phyloP scores from a whole-genome alignment of 2,329 filamentous ascomycete genomes.

The Alternaria ethzedia region DNA sequence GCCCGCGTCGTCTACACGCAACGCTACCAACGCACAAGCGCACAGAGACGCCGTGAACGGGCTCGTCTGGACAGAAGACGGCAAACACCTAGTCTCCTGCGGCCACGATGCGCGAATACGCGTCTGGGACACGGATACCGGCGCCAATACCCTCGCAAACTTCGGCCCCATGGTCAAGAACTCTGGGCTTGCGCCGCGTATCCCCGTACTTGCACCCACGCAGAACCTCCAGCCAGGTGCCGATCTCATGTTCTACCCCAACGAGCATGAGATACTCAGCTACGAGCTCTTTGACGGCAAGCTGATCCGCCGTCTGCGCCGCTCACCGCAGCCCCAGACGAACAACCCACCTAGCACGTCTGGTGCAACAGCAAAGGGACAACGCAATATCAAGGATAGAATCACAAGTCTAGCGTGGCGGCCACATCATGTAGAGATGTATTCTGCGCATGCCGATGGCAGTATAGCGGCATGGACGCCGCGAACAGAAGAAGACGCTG shows the following conservation, averaged over 20 bases:
- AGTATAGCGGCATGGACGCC: slow-evolving; percentile 82
- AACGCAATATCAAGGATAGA: slow-evolving; percentile 48
- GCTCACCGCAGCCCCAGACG: slow-evolving; percentile 58
- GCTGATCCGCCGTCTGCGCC: slow-evolving; percentile 72
- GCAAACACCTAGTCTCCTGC: slow-evolving; percentile 75
- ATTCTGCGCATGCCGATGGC: slow-evolving; percentile 84
- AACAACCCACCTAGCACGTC: neutral
- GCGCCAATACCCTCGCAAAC: slow-evolving; percentile 85
- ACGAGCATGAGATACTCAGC: slow-evolving; percentile 74
- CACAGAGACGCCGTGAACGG: slow-evolving; percentile 86
- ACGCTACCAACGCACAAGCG: slow-evolving; percentile 57
- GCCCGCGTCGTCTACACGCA: slow-evolving; percentile 49
- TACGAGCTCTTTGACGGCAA: slow-evolving; percentile 81
- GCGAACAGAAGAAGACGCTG: slow-evolving; percentile 57
- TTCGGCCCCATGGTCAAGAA: slow-evolving; percentile 87
- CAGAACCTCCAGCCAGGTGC: slow-evolving; percentile 62
- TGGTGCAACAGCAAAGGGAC: slow-evolving; percentile 44
- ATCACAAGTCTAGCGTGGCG: slow-evolving; percentile 81
- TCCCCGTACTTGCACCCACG: slow-evolving; percentile 64
- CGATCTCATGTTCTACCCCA: slow-evolving; percentile 80
- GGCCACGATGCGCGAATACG: slow-evolving; percentile 85
- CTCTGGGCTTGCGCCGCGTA: slow-evolving; percentile 50
- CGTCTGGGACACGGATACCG: slow-evolving; percentile 82
- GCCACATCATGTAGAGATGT: slow-evolving; percentile 73
- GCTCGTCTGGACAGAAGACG: slow-evolving; percentile 82